Conservation (phyloP, 192 early-diverging fungal genomes). For the Diversispora eburnea region DNA sequence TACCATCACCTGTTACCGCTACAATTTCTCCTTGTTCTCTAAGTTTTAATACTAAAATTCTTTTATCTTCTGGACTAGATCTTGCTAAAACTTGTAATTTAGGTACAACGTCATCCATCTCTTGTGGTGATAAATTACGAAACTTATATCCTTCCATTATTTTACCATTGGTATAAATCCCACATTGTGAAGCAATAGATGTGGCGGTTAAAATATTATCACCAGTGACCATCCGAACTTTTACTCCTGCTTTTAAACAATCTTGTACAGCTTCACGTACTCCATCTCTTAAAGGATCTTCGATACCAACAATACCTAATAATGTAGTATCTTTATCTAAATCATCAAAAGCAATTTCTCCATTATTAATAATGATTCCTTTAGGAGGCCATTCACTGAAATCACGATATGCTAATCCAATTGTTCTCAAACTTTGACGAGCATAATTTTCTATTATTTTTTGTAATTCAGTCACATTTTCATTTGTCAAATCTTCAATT, state of each 20-base stretch:
- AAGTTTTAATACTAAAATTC: slow-evolving; percentile 85
- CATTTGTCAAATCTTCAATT: slow-evolving; percentile 29
- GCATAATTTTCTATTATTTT: slow-evolving; percentile 71
- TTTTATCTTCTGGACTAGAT: slow-evolving; percentile 92
- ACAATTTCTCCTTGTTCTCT: slow-evolving; percentile 91
- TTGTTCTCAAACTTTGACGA: slow-evolving; percentile 81
- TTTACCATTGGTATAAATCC: slow-evolving; percentile 86
- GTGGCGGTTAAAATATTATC: slow-evolving; percentile 93
- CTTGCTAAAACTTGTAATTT: slow-evolving; percentile 93
- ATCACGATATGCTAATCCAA: slow-evolving; percentile 82
- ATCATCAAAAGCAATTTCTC: slow-evolving; percentile 52
- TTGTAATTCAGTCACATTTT: slow-evolving; percentile 36
- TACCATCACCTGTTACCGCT: slow-evolving; percentile 98
- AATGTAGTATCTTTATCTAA: slow-evolving; percentile 63
- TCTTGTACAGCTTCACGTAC: slow-evolving; percentile 87
- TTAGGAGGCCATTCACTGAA: slow-evolving; percentile 61
- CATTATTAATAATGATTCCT: slow-evolving; percentile 58
- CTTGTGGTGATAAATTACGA: slow-evolving; percentile 70
- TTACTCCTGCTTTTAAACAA: slow-evolving; percentile 88
- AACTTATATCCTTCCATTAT: slow-evolving; percentile 96
- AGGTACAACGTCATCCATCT: slow-evolving; percentile 92
- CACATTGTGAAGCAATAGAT: slow-evolving; percentile 91
- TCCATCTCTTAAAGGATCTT: slow-evolving; percentile 94
- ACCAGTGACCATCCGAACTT: slow-evolving; percentile 99
- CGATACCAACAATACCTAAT: slow-evolving; percentile 90